phyloP scores from a whole-genome alignment of 2,329 filamentous ascomycete genomes.

The Graphiopsis chlorocephala region DNA sequence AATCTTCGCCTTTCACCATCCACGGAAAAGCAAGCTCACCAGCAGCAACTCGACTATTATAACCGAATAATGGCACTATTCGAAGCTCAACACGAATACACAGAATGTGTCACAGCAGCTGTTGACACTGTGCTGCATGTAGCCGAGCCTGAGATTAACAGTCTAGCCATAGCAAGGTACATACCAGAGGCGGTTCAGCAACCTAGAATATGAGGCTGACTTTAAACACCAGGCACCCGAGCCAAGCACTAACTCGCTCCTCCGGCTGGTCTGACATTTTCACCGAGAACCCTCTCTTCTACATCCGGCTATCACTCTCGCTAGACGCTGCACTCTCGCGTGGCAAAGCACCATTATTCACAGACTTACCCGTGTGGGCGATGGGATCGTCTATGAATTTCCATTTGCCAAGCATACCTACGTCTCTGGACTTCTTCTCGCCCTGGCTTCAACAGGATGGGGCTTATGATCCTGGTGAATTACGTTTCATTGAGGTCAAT shows the following conservation, averaged over 20 bases:
- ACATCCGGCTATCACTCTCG: neutral
- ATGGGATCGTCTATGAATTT: neutral
- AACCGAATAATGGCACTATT: neutral
- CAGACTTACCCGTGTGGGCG: neutral
- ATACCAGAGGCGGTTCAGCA: neutral
- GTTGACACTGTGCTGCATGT: neutral
- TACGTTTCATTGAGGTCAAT: neutral
- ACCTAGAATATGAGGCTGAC: neutral
- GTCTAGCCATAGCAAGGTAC: neutral
- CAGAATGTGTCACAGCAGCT: neutral
- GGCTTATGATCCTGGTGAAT: neutral
- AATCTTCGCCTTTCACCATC: neutral
- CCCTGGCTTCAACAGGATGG: neutral
- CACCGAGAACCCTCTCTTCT: neutral
- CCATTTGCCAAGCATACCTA: neutral
- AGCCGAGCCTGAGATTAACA: neutral
- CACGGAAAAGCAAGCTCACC: neutral
- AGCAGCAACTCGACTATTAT: neutral
- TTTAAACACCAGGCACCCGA: neutral
- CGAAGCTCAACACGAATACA: neutral
- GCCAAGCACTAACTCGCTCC: neutral
- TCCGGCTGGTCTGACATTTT: neutral
- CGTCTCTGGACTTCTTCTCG: neutral
- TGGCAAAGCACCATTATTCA: neutral
- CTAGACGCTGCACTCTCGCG: neutral